Evolutionary conservation across 257 asterid species (phyloP), one percentile per base, ranked within the genome.

Genomic region (Asclepias syriaca): DNA sequence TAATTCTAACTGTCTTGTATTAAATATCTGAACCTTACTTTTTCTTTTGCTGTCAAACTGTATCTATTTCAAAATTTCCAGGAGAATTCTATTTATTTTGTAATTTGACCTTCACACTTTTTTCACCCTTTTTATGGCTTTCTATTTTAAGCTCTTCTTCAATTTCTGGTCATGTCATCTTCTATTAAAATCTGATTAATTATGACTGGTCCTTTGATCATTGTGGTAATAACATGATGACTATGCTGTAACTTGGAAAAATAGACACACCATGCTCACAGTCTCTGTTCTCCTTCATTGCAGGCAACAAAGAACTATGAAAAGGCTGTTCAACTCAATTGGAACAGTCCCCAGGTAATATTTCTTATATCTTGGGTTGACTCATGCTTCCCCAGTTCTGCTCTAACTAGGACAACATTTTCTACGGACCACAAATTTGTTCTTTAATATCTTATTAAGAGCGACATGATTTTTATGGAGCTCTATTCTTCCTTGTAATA

Each of bases 331-430:
- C 92, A 92, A 77, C 99, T 95, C 79, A 92, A 90, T 72, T 95
- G 99, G 99, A 95, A 95, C 85, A 95, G 98, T 83, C 98, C 98
- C 70, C 99, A 92, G 98, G 99, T 95, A 85, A 82, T 29, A 80
- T 51, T 61, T 71, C 15, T 2, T 10, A 5, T 32, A 21, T 64
- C 48, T 16, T 39, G 16, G 65, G 6, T 18, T 19, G 24, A 27
- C 19, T 59, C 4, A 45, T 19, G 39, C 15, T 43, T 45, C 15
- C 13, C 58, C 49, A 54, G n/a, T 32, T 55, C 50, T 27, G 34
- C 32, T 43, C n/a, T 10, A 66, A 48, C 32, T 24, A 27, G 58
- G 53, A 43, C 12, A 32, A 15, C 27, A 51, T 48, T 67, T 22
- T 29, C 40, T 46, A 2, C 54, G 27, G 2, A 3, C 66, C 24